phyloP scores from a whole-genome alignment of 257 asterid genomes.

The Nicotiana tabacum region DNA sequence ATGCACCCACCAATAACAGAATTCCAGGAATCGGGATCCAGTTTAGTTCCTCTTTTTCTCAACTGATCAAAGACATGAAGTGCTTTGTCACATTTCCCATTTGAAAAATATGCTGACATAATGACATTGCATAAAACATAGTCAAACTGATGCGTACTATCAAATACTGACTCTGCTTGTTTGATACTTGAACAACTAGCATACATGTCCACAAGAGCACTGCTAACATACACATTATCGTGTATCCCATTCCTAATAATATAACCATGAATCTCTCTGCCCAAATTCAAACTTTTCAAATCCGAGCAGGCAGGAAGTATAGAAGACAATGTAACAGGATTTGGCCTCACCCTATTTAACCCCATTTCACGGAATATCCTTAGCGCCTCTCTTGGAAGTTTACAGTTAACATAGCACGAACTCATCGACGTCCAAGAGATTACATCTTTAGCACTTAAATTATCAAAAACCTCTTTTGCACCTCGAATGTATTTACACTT shows the following conservation, averaged over 20 bases:
- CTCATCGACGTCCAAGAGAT: constrained; percentile 74
- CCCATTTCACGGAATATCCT: constrained; percentile 46
- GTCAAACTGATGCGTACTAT: constrained; percentile 32
- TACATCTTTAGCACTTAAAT: constrained; percentile 45
- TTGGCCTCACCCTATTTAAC: constrained; percentile 39
- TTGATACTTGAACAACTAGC: constrained; percentile 55
- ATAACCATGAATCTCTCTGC: constrained; percentile 55
- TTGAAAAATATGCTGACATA: constrained; percentile 57
- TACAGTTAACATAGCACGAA: constrained; percentile 54
- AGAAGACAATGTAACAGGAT: constrained; percentile 52
- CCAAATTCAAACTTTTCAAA: constrained; percentile 44
- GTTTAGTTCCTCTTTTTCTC: constrained; percentile 37
- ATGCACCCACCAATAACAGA: constrained; percentile 56
- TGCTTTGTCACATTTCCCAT: constrained; percentile 50
- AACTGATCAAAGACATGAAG: constrained; percentile 36
- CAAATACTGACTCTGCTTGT: constrained; percentile 48
- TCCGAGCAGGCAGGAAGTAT: constrained; percentile 67
- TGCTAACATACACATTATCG: constrained; percentile 48
- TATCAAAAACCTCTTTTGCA: constrained; percentile 44
- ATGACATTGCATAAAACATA: constrained; percentile 56
- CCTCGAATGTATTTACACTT: constrained; percentile 56
- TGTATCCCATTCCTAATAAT: constrained; percentile 49
- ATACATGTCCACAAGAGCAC: constrained; percentile 70
- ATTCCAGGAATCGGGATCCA: constrained; percentile 55
- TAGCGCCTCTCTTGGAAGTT: constrained; percentile 42